These are phyloP conservation scores for Neurospora intermedia DNA, from an alignment of 495 filamentous ascomycete species.

Conservation along the genomic window DNA sequence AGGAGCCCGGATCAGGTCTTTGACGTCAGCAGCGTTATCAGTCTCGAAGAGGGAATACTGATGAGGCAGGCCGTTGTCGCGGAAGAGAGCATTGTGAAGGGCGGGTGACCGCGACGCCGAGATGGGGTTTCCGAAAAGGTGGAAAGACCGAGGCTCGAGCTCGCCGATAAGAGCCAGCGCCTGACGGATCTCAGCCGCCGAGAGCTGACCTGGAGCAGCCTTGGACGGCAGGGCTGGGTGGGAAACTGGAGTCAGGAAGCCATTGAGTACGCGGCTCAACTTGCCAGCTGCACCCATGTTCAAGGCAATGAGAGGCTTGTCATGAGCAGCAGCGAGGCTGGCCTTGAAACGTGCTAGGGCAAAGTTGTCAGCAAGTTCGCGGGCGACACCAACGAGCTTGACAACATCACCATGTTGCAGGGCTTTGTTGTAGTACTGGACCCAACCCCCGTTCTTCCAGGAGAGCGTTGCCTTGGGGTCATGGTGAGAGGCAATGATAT, in stretches of 20 bases:
- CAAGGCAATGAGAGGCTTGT: conserved; percentile 78
- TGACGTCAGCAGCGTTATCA: conserved; percentile 49
- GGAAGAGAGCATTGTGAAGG: conserved; percentile 81
- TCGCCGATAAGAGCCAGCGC: conserved; percentile 71
- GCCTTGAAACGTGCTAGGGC: conserved; percentile 72
- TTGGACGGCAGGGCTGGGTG: conserved; percentile 83
- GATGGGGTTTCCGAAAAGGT: conserved; percentile 80
- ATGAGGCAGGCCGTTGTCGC: conserved; percentile 73
- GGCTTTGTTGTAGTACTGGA: conserved; percentile 75
- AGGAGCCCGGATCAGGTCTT: conserved; percentile 53
- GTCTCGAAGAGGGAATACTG: conserved; percentile 76
- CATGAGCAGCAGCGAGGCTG: conserved; percentile 58
- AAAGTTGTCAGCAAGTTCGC: conserved; percentile 71
- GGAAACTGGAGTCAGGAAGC: conserved; percentile 91
- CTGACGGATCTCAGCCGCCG: conserved; percentile 74
- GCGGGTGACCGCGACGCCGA: conserved; percentile 69
- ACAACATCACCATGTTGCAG: conserved; percentile 81
- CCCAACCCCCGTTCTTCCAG: conserved; percentile 85
- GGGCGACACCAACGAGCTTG: conserved; percentile 85
- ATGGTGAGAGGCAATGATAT: conserved; percentile 92
- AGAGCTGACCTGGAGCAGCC: conserved; percentile 90
- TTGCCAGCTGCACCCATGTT: conserved; percentile 91
- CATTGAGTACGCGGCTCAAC: conserved; percentile 79
- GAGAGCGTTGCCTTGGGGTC: conserved; percentile 69
- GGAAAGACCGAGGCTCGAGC: conserved; percentile 67